A percentile compares a stretch with the other conserved stretches of the same genome.
phyloP scores from a whole-genome alignment of 345 rosid species.

The Brassica cretica region DNA sequence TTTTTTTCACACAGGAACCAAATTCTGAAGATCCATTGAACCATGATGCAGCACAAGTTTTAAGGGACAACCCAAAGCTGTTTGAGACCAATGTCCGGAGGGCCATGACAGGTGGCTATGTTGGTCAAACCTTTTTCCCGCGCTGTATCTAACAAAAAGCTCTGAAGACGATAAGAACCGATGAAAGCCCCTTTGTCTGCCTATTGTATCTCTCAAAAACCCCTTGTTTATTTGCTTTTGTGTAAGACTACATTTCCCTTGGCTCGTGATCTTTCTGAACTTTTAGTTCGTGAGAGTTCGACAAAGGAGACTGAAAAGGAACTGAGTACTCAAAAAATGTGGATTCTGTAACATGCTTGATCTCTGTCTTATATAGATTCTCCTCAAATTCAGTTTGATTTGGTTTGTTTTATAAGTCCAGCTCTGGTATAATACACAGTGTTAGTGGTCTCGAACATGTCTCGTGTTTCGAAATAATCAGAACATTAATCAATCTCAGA shows the following conservation, averaged over 20 bases:
- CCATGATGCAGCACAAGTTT: constrained; percentile 84
- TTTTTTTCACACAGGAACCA: constrained; percentile 60
- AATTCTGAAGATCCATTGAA: constrained; percentile 94
- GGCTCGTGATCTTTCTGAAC: constrained; percentile 10
- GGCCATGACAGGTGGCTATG: constrained; percentile 81
- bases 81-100: constrained; percentile 71
- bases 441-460: not conserved
- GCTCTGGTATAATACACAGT: not conserved
- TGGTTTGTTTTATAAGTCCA: not conserved
- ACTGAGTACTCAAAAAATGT: constrained; percentile 21
- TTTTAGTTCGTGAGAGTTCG: constrained; percentile 22
- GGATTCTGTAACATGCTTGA: constrained; percentile 29
- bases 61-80: constrained; percentile 78
- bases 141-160: constrained; percentile 56
- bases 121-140: constrained; percentile 71
- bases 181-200: constrained; percentile 13
- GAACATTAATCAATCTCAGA: constrained; percentile 15
- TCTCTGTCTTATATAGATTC: not conserved
- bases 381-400: not conserved
- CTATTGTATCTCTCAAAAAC: constrained; percentile 22
- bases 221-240: constrained; percentile 34
- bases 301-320: constrained; percentile 16
- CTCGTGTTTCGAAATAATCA: constrained; percentile 29
- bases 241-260: constrained; percentile 25
- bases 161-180: constrained; percentile 17